These are phyloP conservation scores for Penicillium verhagenii DNA, from an alignment of 495 filamentous ascomycete genomes.

Conservation along the genomic window DNA sequence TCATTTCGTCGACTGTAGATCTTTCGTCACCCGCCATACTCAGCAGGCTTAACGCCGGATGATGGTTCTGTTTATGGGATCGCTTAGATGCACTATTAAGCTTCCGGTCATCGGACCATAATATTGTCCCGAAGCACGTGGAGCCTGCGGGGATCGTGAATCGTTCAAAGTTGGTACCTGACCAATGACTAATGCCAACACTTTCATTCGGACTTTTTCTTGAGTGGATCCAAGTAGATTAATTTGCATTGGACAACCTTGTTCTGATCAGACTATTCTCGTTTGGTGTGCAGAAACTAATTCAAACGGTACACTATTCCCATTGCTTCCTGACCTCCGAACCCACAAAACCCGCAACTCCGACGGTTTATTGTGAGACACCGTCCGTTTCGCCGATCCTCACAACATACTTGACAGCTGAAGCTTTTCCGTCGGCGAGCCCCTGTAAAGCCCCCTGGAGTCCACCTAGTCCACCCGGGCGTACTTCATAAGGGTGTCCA, in stretches of 20 bases:
- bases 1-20: not conserved
- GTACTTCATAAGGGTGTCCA: slow-evolving; percentile 60
- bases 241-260: not conserved
- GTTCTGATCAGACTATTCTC: not conserved
- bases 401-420: slow-evolving; percentile 68
- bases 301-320: not conserved
- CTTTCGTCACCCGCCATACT: not conserved
- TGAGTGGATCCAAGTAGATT: not conserved
- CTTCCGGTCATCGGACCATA: not conserved
- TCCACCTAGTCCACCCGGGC: slow-evolving; percentile 58
- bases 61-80: not conserved
- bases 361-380: not conserved
- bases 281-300: not conserved
- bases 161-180: not conserved
- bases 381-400: slow-evolving; percentile 60
- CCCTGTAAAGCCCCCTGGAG: slow-evolving; percentile 55
- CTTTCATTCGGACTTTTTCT: too few species aligned
- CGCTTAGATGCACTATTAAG: not conserved
- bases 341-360: not conserved
- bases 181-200: not conserved
- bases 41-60: not conserved
- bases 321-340: not conserved
- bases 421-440: slow-evolving; percentile 63
- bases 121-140: not conserved
- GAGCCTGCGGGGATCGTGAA: not conserved